These are phyloP conservation scores for Sambucus nigra DNA, from an alignment of 129 eudicot genomes.

Conservation along the genomic window DNA sequence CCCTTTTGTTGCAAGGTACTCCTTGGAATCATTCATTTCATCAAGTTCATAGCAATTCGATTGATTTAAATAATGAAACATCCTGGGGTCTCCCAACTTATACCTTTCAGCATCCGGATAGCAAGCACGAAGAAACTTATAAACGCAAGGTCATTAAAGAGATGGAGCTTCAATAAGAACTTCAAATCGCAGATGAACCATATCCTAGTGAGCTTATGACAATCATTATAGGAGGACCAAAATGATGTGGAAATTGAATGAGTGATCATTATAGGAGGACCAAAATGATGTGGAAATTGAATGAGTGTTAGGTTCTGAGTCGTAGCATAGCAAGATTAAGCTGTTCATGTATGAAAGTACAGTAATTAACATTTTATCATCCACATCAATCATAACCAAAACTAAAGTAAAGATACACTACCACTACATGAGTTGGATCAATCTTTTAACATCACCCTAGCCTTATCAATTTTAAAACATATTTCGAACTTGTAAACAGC, in stretches of 20 bases:
- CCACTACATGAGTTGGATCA: no score
- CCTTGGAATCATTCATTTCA: conserved; percentile 69
- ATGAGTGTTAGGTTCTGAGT: no score
- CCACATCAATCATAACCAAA: no score
- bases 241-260: neutral
- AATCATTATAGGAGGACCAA: neutral
- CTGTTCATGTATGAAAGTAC: no score
- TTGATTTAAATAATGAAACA: conserved; percentile 81
- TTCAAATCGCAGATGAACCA: neutral
- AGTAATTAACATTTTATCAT: no score
- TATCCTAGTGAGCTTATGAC: neutral
- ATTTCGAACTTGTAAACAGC: no score
- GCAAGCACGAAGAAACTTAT: conserved; percentile 9
- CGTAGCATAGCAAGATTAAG: no score
- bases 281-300: neutral
- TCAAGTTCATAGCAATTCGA: conserved; percentile 55
- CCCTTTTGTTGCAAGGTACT: conserved; percentile 70
- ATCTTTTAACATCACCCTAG: no score
- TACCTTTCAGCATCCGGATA: conserved; percentile 57
- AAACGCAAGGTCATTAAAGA: neutral
- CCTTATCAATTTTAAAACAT: no score
- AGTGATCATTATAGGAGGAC: neutral
- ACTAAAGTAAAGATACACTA: no score
- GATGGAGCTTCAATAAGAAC: neutral
- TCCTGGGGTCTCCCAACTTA: conserved; percentile 67